These are phyloP conservation scores for Pestalotiopsis sp. DNA, from an alignment of 2,329 filamentous ascomycete species.

Conservation along the genomic window DNA sequence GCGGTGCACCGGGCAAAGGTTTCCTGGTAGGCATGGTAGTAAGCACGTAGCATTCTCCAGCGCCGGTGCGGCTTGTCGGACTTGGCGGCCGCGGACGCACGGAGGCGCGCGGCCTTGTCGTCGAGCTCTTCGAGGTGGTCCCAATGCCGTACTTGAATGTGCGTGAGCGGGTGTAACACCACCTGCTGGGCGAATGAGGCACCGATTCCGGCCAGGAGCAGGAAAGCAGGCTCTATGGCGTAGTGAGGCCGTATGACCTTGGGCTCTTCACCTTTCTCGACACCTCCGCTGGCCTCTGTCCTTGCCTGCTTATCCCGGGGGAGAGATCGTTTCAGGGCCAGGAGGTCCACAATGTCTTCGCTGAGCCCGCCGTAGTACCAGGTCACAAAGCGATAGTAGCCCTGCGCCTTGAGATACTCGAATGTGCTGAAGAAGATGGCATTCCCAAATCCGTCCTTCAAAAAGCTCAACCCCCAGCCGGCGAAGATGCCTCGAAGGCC, in stretches of 20 bases:
- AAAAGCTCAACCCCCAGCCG: slow-evolving; percentile 69
- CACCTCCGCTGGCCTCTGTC: slow-evolving; percentile 23
- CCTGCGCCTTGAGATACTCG: slow-evolving; percentile 75
- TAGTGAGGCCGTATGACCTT: slow-evolving; percentile 73
- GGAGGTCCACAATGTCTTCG: slow-evolving; percentile 51
- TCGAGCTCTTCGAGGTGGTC: slow-evolving; percentile 74
- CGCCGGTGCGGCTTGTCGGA: slow-evolving; percentile 36
- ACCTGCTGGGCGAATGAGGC: slow-evolving; percentile 71
- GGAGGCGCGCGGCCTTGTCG: slow-evolving; percentile 54
- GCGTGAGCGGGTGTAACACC: slow-evolving; percentile 70
- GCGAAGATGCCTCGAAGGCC: slow-evolving; percentile 74
- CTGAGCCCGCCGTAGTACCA: slow-evolving; percentile 68
- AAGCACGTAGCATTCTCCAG: slow-evolving; percentile 62
- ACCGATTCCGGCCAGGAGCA: slow-evolving; percentile 68
- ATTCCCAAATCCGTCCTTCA: slow-evolving; percentile 71
- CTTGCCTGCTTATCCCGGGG: slow-evolving; percentile 7
- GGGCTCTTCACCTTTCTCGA: slow-evolving; percentile 29
- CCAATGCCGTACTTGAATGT: slow-evolving; percentile 74
- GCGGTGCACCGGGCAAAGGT: slow-evolving; percentile 63
- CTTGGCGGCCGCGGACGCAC: slow-evolving; percentile 32
- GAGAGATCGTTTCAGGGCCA: slow-evolving; percentile 48
- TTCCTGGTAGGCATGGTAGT: slow-evolving; percentile 72
- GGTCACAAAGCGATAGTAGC: slow-evolving; percentile 71
- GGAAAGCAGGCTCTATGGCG: slow-evolving; percentile 72
- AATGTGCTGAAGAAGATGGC: slow-evolving; percentile 77